Conservation (phyloP, 208 protist species). For the Herpetomonas samuelpessoai region DNA sequence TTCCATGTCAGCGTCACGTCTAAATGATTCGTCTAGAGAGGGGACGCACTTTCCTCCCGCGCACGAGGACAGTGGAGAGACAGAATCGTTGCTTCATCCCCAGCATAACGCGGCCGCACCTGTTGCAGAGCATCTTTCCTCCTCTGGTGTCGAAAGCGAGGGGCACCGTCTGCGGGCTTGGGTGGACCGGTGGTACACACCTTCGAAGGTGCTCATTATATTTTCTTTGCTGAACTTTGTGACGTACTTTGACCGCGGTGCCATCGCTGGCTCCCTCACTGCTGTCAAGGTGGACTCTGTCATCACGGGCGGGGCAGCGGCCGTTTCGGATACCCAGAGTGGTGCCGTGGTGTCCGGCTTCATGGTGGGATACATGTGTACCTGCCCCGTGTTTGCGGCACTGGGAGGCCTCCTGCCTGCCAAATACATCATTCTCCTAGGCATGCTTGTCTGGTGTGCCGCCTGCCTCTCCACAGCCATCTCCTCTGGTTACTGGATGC, state of each 20-base stretch:
- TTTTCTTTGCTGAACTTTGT: conserved; percentile 77
- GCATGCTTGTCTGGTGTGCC: conserved; percentile 60
- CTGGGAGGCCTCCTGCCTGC: conserved; percentile 31
- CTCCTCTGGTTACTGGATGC: conserved; percentile 39
- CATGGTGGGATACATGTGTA: conserved; percentile 78
- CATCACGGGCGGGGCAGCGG: conserved; percentile 12
- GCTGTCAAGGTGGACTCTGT: conserved; percentile 29
- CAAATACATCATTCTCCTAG: conserved; percentile 42
- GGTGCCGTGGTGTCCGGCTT: conserved; percentile 74
- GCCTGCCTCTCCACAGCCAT: conserved; percentile 43
- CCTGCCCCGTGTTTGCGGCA: conserved; percentile 62
- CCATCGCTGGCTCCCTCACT: conserved; percentile 38
- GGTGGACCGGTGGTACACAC: conserved; percentile 18
- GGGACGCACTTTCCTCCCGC: too few relatives aligned
- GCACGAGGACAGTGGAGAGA: too few relatives aligned
- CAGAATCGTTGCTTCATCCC: too few relatives aligned
- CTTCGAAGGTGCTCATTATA: conserved; percentile 31
- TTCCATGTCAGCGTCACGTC: too few relatives aligned
- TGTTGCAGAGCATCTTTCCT: too few relatives aligned
- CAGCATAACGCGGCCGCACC: too few relatives aligned
- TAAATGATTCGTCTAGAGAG: too few relatives aligned
- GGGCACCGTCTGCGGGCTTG: too few relatives aligned
- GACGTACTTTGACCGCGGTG: conserved; percentile 83
- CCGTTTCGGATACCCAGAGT: conserved; percentile 42
- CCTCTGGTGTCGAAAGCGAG: too few relatives aligned